Evolutionary conservation across 169 alveolate genomes (phyloP).

Genomic region (Babesia ovis): DNA sequence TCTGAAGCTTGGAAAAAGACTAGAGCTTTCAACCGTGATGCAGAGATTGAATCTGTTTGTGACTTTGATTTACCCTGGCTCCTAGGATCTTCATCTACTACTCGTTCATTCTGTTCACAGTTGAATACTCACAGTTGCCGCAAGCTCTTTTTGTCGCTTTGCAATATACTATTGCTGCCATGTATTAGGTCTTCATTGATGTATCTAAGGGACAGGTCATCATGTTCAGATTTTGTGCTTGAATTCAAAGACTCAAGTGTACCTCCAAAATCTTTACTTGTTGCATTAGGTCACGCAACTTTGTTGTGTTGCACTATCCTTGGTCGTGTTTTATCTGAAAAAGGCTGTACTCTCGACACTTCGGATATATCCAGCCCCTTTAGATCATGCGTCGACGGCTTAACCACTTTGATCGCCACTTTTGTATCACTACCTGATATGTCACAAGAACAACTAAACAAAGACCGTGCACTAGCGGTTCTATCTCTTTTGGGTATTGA

Average conservation of each 20-base stretch:
- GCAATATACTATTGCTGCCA: conserved; percentile 30
- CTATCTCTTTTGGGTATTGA: conserved; percentile 15
- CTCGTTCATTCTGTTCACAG: conserved; percentile 20
- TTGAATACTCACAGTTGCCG: conserved; percentile 32
- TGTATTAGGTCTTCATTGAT: conserved; percentile 2
- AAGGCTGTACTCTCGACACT: conserved; percentile 8
- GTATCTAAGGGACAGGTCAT: conserved; percentile 4
- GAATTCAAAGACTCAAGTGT: background rate
- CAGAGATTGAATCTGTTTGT: conserved; percentile 23
- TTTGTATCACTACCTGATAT: background rate
- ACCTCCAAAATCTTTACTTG: conserved; percentile 2
- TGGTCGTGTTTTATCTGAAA: conserved; percentile 37
- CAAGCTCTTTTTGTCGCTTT: conserved; percentile 36
- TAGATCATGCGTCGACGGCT: conserved; percentile 2
- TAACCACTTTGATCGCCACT: background rate
- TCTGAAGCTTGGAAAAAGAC: conserved; percentile 36
- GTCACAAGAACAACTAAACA: background rate
- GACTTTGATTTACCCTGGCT: conserved; percentile 60
- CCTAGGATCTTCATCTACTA: conserved; percentile 54
- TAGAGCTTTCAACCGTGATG: background rate
- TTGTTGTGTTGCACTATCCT: conserved; percentile 36
- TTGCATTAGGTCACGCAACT: conserved; percentile 35
- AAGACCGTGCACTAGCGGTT: background rate
- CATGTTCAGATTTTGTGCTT: conserved; percentile 9
- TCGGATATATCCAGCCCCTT: background rate